phyloP scores from a whole-genome alignment of 495 filamentous ascomycete genomes.

The Annulohypoxylon bovei region DNA sequence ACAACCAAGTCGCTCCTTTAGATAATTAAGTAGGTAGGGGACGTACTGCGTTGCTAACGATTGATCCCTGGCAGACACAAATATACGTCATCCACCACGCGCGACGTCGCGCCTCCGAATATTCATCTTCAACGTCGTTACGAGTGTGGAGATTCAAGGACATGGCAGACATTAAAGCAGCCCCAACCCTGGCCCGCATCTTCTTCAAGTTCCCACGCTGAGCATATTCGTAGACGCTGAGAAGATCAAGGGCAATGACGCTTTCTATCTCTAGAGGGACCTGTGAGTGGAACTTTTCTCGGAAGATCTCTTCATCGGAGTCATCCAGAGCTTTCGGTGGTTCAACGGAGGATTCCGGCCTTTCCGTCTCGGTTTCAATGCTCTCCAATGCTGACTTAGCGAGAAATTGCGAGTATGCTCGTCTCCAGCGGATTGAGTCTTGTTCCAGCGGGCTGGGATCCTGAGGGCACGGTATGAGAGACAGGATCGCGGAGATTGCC shows the following conservation, averaged over 20 bases:
- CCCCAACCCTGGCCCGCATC: conserved; percentile 67
- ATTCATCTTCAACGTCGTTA: conserved; percentile 59
- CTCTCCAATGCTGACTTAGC: conserved; percentile 63
- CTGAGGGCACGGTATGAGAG: conserved; percentile 64
- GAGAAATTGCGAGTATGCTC: conserved; percentile 64
- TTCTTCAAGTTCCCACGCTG: conserved; percentile 70
- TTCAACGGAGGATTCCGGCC: conserved; percentile 62
- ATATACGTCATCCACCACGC: conserved; percentile 75
- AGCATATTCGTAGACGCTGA: conserved; percentile 69
- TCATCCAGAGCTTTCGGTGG: conserved; percentile 63
- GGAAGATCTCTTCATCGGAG: conserved; percentile 52
- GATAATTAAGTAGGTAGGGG: not conserved
- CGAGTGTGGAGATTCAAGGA: conserved; percentile 62
- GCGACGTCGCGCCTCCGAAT: conserved; percentile 63
- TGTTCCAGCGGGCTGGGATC: conserved; percentile 58
- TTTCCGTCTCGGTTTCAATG: conserved; percentile 66
- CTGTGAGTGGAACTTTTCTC: conserved; percentile 61
- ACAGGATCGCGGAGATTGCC: conserved; percentile 65
- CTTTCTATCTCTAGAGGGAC: conserved; percentile 64
- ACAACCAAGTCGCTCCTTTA: not conserved
- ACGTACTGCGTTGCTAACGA: conserved; percentile 68
- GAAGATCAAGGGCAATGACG: conserved; percentile 64
- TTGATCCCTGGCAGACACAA: conserved; percentile 67
- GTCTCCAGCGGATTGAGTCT: conserved; percentile 59
- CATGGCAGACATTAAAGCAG: conserved; percentile 65